These are phyloP conservation scores for Colletotrichum cuscutae DNA, from an alignment of 2,329 filamentous ascomycete species.

Conservation along the genomic window DNA sequence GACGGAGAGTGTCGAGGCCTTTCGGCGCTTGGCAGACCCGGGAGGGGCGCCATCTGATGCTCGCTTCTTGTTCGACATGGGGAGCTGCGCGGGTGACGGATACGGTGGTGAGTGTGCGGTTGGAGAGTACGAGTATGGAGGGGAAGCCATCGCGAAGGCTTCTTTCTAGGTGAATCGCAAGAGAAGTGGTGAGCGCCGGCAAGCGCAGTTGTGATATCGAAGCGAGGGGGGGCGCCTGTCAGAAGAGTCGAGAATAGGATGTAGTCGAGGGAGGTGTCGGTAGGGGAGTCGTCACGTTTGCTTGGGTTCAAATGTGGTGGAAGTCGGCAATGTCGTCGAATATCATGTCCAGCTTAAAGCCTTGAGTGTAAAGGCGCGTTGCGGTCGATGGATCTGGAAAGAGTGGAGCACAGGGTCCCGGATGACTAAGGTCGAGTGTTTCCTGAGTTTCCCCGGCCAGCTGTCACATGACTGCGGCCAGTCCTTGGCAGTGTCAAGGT, in stretches of 20 bases:
- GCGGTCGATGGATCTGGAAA: not conserved
- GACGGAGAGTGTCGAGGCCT: constrained; percentile 72
- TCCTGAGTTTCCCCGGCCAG: no score
- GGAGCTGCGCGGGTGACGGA: constrained; percentile 60
- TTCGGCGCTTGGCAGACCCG: constrained; percentile 72
- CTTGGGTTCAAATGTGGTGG: not conserved
- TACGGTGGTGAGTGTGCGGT: constrained; percentile 66
- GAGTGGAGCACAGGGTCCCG: not conserved
- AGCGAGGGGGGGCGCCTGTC: not conserved
- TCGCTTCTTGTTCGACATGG: constrained; percentile 69
- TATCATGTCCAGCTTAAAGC: not conserved
- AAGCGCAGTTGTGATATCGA: not conserved
- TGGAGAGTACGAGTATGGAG: constrained; percentile 61
- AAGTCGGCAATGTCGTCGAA: not conserved
- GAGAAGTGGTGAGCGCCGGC: not conserved
- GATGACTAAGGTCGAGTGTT: not conserved
- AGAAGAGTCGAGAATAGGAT: no score
- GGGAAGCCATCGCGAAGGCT: constrained; percentile 62
- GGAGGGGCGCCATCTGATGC: constrained; percentile 64
- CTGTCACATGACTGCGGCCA: not conserved
- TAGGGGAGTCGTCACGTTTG: not conserved
- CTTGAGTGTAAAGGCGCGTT: not conserved
- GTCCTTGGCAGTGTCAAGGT: not conserved
- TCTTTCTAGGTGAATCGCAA: not conserved
- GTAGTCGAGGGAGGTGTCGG: not conserved